Base-by-base conservation (phyloP, 78 protist genomes). In the Capsaspora owczarzaki region DNA sequence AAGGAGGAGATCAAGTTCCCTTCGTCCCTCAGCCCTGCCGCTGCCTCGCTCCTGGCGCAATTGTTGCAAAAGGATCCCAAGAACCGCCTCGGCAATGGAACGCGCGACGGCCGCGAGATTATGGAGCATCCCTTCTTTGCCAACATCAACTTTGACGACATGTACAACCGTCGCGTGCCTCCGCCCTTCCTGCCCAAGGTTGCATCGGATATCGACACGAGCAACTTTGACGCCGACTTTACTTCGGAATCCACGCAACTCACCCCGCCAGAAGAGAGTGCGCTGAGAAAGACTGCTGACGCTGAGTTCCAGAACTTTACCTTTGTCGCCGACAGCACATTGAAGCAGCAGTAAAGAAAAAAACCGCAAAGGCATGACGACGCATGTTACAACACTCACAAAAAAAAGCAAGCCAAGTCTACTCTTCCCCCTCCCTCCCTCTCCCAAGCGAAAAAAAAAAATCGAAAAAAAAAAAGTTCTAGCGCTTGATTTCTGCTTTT, bases 51-150 rank as follows among this genome's bases (percentile, higher is more conserved):
- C 8, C 38, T 89, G 4, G 0, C 0, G 4, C 23, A 44, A n/a
- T 76, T 92, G 51, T 82, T 90, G 35, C 51, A 69, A 16, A 60
- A 85, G 31, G 47, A 60, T 41, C 85, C 87, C 12, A 1, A 0
- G 19, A 46, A 12, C 35, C 83, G 92, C 19, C 77, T 85, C 38
- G 91, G 91, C 74, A 31, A 61, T 3, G 85, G 86, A 37, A 0
- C 0, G 38, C 0, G 29, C 46, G 89, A 46, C 76, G 56, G 20
- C 27, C 79, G 23, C 23, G 87, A 51, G 41, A 4, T 91, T n/a
- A 72, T 35, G 44, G 33, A 22, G 23, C 95, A 93, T 63, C 87
- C 85, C 2, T 93, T 81, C 77, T 93, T 93, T 63, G 61, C 10
- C 16, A 2, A 31, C 4, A 38, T 93, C 51, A 76, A 89, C 81